phyloP scores from a whole-genome alignment of 306 rosid genomes.

The Canavalia ensiformis region DNA sequence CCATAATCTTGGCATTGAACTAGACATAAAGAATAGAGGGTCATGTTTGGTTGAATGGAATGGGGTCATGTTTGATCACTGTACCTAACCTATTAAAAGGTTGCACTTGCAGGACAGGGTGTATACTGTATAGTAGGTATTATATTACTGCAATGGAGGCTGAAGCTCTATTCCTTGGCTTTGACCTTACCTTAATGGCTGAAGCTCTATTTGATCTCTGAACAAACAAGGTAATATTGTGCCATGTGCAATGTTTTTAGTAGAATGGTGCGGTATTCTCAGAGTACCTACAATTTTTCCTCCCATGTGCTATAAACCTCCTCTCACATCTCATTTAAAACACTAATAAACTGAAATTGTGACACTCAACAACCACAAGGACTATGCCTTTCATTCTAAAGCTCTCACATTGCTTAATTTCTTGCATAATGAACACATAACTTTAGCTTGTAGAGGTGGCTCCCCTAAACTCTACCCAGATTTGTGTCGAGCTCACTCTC shows the following conservation, averaged over 20 bases:
- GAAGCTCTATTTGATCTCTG: slow-evolving; percentile 8
- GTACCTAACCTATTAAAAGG: neutral
- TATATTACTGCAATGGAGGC: neutral
- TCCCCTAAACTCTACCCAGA: neutral
- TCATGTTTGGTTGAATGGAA: neutral
- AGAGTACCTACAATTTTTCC: neutral
- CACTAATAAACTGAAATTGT: neutral
- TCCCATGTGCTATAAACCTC: neutral
- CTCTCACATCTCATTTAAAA: neutral
- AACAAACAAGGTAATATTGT: neutral
- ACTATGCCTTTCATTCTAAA: neutral
- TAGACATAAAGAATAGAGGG: neutral
- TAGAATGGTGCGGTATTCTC: neutral
- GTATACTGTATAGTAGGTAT: neutral
- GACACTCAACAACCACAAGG: slow-evolving; percentile 1
- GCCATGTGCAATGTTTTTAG: neutral
- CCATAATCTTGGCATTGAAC: slow-evolving; percentile 6
- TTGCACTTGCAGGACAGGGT: neutral
- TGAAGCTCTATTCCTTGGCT: slow-evolving; percentile 12
- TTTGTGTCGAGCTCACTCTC: neutral
- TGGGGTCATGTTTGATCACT: neutral
- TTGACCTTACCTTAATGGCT: neutral
- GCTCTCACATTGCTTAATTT: neutral
- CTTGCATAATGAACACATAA: slow-evolving; percentile 2
- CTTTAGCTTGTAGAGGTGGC: neutral